These are phyloP conservation scores for Drechmeria coniospora DNA, from an alignment of 2,329 filamentous ascomycete species.

Conservation along the genomic window DNA sequence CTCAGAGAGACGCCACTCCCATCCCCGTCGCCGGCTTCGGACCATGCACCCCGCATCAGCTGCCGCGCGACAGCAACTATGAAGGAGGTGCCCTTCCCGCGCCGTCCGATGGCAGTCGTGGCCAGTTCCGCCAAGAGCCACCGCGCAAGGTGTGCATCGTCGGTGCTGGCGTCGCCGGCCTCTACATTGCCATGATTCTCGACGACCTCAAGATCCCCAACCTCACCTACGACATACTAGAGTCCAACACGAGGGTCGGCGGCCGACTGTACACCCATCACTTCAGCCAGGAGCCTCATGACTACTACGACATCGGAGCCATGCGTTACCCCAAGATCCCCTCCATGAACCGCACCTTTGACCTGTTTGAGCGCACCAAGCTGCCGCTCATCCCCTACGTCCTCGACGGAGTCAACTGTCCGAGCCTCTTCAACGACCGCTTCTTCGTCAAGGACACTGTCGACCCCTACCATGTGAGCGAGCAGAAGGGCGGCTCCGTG, in stretches of 20 bases:
- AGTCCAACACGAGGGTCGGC: conserved; percentile 16
- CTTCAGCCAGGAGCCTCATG: conserved; percentile 13
- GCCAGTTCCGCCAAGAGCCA: too few relatives aligned
- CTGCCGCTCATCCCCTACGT: conserved; percentile 4
- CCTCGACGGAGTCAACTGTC: conserved; percentile 1
- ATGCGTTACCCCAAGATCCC: conserved; percentile 21
- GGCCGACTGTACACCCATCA: conserved; percentile 19
- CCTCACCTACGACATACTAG: conserved; percentile 16
- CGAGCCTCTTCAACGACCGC: conserved; percentile 5
- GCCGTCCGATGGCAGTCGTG: too few relatives aligned
- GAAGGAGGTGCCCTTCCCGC: too few relatives aligned
- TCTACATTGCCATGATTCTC: conserved; percentile 19
- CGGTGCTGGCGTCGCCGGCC: conserved; percentile 19
- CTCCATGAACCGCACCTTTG: conserved; percentile 10
- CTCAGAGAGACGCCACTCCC: too few relatives aligned
- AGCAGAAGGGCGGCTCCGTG: conserved; percentile 3
- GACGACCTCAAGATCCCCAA: conserved; percentile 12
- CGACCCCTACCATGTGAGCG: conserved; percentile 5
- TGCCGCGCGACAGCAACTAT: too few relatives aligned
- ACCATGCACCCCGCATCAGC: too few relatives aligned
- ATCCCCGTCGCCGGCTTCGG: too few relatives aligned
- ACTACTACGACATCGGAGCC: conserved; percentile 26
- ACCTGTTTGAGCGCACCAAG: conserved; percentile 2
- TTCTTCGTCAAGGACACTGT: not conserved
- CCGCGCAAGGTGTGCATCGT: conserved; percentile 19